A percentile compares a stretch with the other conserved stretches of the same genome.
These are phyloP conservation scores for Aspergillus chevalieri DNA, from an alignment of 2,329 filamentous ascomycete species.

Conservation along the genomic window DNA sequence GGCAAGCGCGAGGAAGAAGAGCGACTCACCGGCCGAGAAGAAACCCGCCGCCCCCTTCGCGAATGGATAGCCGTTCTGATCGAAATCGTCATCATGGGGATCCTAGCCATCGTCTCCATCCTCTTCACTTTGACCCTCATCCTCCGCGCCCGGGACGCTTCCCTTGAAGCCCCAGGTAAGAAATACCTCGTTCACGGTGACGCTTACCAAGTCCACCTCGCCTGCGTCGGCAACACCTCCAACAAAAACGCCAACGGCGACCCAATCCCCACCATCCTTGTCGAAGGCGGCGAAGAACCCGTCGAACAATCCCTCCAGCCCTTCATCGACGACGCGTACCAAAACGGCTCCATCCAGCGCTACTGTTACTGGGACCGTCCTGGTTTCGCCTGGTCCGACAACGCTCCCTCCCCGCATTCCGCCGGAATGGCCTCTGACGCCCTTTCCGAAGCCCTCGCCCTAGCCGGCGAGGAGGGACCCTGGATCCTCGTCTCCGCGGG, in stretches of 20 bases:
- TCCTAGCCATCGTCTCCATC: conserved; percentile 63
- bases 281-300: conserved; percentile 76
- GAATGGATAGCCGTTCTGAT: conserved; percentile 80
- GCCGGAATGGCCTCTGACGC: conserved; percentile 89
- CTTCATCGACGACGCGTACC: conserved; percentile 68
- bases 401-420: conserved; percentile 86
- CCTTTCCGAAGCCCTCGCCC: conserved; percentile 75
- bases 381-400: conserved; percentile 81
- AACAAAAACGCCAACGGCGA: conserved; percentile 46
- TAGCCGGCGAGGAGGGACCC: conserved; percentile 74
- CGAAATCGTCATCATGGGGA: conserved; percentile 63
- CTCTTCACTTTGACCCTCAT: conserved; percentile 75
- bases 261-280: conserved; percentile 65
- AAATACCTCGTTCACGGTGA: conserved; percentile 73
- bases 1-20: conserved; percentile 92
- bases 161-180: conserved; percentile 65
- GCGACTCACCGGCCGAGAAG: conserved; percentile 78
- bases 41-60: conserved; percentile 71
- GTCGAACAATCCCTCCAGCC: conserved; percentile 73
- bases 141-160: conserved; percentile 72
- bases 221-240: conserved; percentile 68
- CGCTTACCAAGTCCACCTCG: conserved; percentile 82
- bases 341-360: conserved; percentile 74
- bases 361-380: conserved; percentile 97
- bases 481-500: conserved; percentile 86